These are phyloP conservation scores for Yamadazyma sp. DNA, from an alignment of 1,139 yeast species.

Conservation along the genomic window DNA sequence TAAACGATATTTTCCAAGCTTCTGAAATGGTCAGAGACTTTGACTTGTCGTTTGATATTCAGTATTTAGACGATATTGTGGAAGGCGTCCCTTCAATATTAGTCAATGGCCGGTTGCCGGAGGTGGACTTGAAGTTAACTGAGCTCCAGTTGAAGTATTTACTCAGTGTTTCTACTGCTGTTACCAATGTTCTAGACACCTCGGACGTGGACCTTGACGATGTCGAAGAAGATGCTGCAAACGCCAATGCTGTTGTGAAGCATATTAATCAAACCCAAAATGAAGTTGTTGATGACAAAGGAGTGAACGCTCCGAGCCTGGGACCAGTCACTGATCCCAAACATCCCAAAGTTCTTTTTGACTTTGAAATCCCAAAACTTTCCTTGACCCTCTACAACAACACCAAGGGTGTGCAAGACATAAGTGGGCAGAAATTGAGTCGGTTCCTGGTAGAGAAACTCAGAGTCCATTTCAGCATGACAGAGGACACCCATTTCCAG, in stretches of 20 bases:
- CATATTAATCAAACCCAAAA: constrained; percentile 14
- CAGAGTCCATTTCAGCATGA: constrained; percentile 50
- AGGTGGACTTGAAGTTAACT: constrained; percentile 66
- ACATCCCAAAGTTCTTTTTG: constrained; percentile 45
- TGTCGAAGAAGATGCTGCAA: constrained; percentile 63
- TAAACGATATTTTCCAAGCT: constrained; percentile 44
- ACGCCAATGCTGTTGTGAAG: constrained; percentile 49
- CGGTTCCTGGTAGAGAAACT: constrained; percentile 63
- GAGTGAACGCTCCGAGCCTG: background rate
- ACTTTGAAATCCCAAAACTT: constrained; percentile 60
- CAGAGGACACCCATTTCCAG: constrained; percentile 54
- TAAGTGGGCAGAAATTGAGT: constrained; percentile 54
- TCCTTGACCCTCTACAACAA: constrained; percentile 64
- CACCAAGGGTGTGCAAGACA: constrained; percentile 41
- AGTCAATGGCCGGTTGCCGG: constrained; percentile 62
- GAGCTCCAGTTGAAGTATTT: constrained; percentile 73
- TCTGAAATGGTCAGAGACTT: constrained; percentile 69
- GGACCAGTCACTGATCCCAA: constrained; percentile 15
- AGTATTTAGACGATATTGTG: constrained; percentile 46
- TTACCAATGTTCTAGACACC: constrained; percentile 53
- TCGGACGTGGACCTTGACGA: constrained; percentile 44
- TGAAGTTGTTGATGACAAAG: too few relatives aligned
- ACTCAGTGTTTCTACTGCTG: constrained; percentile 52
- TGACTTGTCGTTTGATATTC: constrained; percentile 63
- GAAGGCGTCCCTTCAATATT: constrained; percentile 51